phyloP scores from a whole-genome alignment of 352 stramenopile genomes.

The Pythium grandisporangium region DNA sequence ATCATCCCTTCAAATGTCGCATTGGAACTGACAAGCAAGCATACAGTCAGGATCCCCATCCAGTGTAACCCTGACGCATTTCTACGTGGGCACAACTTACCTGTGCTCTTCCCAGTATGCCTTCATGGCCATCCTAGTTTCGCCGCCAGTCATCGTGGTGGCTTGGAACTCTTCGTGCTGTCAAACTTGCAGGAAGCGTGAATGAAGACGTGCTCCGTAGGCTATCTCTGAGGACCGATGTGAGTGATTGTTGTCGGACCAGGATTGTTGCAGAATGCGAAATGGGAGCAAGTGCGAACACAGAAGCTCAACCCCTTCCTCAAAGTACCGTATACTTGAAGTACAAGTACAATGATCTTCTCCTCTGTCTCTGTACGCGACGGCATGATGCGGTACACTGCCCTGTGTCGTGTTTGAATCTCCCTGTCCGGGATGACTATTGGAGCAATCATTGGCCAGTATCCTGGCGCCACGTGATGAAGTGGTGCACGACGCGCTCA shows the following conservation, averaged over 20 bases:
- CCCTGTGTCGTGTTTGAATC: not conserved
- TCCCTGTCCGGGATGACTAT: not conserved
- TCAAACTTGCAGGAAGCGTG: not conserved
- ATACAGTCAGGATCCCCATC: slow-evolving; percentile 1
- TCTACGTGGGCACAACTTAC: slow-evolving; percentile 8
- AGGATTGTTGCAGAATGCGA: not conserved
- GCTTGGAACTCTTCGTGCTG: not conserved
- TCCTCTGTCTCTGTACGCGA: no score
- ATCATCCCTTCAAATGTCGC: slow-evolving; percentile 80
- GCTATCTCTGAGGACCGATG: not conserved
- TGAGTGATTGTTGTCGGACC: not conserved
- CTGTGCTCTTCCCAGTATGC: slow-evolving; percentile 75
- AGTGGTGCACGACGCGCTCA: no score
- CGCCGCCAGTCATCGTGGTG: slow-evolving; percentile 35
- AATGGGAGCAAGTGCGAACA: not conserved
- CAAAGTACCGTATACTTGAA: not conserved
- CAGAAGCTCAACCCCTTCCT: not conserved
- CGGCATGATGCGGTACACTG: not conserved
- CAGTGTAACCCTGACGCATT: not conserved
- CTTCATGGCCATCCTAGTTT: slow-evolving; percentile 67
- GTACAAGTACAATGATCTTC: no score
- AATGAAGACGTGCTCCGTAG: not conserved
- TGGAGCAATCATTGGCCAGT: no score
- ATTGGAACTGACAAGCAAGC: slow-evolving; percentile 13
- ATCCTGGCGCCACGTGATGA: no score